Evolutionary conservation across 2,329 filamentous ascomycete genomes (phyloP).

Genomic region (Colletotrichum magnum): DNA sequence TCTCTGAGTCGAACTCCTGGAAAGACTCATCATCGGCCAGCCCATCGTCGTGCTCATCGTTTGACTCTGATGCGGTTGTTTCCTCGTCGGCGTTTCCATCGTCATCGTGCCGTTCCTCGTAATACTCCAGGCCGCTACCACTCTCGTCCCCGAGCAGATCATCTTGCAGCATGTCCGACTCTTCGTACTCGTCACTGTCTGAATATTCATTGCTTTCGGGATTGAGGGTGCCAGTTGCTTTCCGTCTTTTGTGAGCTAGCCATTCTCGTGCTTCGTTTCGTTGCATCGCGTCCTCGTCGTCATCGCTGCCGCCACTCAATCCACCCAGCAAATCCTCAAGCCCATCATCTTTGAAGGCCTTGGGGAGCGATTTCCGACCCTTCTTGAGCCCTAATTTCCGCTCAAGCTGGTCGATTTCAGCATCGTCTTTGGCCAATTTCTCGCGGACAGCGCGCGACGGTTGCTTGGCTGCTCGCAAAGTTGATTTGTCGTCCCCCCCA

Average conservation of each 20-base stretch:
- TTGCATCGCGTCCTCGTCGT: constrained; percentile 66
- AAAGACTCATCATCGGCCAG: constrained; percentile 53
- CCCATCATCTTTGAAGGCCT: constrained; percentile 85
- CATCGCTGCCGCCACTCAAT: constrained; percentile 57
- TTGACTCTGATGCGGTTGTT: constrained; percentile 29
- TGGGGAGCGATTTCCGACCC: constrained; percentile 80
- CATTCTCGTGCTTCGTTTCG: constrained; percentile 72
- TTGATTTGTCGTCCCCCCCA: constrained; percentile 44
- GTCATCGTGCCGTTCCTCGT: constrained; percentile 39
- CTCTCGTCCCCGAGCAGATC: constrained; percentile 46
- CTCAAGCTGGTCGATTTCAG: constrained; percentile 89
- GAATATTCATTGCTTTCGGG: constrained; percentile 6
- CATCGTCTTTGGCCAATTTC: constrained; percentile 84
- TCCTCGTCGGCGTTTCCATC: constrained; percentile 42
- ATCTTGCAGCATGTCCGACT: background rate
- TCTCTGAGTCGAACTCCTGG: constrained; percentile 56
- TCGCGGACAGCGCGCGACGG: constrained; percentile 61
- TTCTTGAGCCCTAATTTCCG: constrained; percentile 87
- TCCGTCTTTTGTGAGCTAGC: constrained; percentile 70
- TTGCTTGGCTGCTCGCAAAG: constrained; percentile 31
- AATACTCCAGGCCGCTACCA: constrained; percentile 44
- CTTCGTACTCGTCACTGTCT: constrained; percentile 36
- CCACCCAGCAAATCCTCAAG: constrained; percentile 83
- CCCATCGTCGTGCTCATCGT: constrained; percentile 47
- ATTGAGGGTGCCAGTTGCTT: constrained; percentile 50